Conservation (phyloP, 371 early-diverging fungal species). For the Saksenaea vasiformis region DNA sequence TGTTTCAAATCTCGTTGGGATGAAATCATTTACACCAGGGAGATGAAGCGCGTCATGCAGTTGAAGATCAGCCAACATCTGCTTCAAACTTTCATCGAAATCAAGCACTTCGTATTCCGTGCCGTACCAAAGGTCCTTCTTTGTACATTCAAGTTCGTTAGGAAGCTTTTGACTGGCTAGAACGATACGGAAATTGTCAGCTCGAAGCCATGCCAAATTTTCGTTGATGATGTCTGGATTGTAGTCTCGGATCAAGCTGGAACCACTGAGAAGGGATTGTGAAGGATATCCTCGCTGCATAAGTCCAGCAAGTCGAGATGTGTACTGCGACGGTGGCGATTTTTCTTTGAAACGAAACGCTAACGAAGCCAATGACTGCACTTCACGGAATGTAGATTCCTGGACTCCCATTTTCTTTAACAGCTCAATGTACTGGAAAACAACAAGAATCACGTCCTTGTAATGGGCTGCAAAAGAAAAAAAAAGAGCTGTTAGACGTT, state of each 20-base stretch:
- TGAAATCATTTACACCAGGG: conserved; percentile 80
- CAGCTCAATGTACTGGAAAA: conserved; percentile 91
- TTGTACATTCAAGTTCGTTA: conserved; percentile 43
- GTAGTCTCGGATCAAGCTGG: conserved; percentile 63
- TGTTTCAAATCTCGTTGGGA: conserved; percentile 74
- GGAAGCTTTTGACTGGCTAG: conserved; percentile 50
- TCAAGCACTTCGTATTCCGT: conserved; percentile 79
- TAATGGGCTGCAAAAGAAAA: conserved; percentile 52
- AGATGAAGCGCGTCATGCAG: conserved; percentile 64
- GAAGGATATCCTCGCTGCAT: conserved; percentile 73
- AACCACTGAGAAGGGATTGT: conserved; percentile 70
- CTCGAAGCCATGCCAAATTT: conserved; percentile 58
- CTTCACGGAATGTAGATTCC: conserved; percentile 79
- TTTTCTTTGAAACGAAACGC: conserved; percentile 88
- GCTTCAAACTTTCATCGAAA: conserved; percentile 55
- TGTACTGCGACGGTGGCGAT: conserved; percentile 60
- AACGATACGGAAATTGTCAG: conserved; percentile 70
- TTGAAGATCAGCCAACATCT: conserved; percentile 58
- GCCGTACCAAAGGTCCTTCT: conserved; percentile 79
- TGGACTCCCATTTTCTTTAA: conserved; percentile 70
- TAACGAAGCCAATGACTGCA: conserved; percentile 66
- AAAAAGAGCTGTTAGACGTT: conserved; percentile 38
- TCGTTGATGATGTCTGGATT: conserved; percentile 63
- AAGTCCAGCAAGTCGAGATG: conserved; percentile 59
- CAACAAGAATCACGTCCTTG: conserved; percentile 72